Evolutionary conservation across 345 rosid species (phyloP), one percentile per base, ranked within the genome.

Genomic region (Corymbia maculata): DNA sequence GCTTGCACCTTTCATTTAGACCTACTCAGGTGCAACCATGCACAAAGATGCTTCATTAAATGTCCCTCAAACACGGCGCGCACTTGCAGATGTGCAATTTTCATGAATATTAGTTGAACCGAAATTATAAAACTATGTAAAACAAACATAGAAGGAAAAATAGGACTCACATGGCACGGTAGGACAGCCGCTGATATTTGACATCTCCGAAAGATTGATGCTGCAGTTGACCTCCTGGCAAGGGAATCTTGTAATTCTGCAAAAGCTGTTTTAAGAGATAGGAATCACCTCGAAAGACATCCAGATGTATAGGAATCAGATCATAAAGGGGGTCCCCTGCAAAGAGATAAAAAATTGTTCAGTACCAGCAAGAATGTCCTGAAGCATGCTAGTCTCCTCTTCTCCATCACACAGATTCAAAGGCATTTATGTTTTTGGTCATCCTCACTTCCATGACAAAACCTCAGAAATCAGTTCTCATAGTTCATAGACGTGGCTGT

Each of bases 321-420:
- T 97, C 99, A 86, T 87, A 93, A 36, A 96, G 92, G 84, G 98
- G 97, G 87, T 97, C 99, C 57, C 98, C 99, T 97, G 95, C 88
- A 90, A 85, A 87, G 91, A 86, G 91, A 86, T 32, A 86, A 79
- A 15, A 59, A 50, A 57, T 26, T 17, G 52, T n/a, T 89, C 89
- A 91, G 66, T 61, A 12, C 51, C 36, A 42, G 51, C 47, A 53
- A 11, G 14, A 30, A 52, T 32, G 49, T 75, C 82, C 36, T 51
- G 66, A 85, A 64, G 52, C 47, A 6, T 32, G 80, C 50, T 49
- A 80, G 68, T 13, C 47, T 9, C 51, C 79, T 57, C 49, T 32
- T 45, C 28, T 22, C n/a, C 32, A 53, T 64, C 75, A 64, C 49
- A 9, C 47, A 36, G 49, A 75, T 75, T 75, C 84, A 42, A 44